A percentile compares a stretch with the other conserved stretches of the same genome.
These are phyloP conservation scores for Begonia peltatifolia DNA, from an alignment of 306 rosid species.

Conservation along the genomic window DNA sequence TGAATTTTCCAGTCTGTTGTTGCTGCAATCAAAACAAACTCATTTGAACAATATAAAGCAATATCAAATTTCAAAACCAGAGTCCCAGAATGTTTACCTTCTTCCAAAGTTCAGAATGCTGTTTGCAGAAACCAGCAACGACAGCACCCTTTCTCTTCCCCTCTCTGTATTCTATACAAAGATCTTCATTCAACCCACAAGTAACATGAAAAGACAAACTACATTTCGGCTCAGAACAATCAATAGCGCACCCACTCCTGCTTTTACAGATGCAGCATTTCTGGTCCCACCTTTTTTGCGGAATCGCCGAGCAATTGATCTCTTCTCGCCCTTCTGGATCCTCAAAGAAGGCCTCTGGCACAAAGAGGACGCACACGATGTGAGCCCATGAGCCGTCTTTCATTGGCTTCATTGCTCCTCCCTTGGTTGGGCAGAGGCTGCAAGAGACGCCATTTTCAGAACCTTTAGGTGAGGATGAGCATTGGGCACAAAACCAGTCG, in stretches of 20 bases:
- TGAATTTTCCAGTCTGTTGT: conserved; percentile 75
- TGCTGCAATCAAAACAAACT: conserved; percentile 41
- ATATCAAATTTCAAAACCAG: background rate
- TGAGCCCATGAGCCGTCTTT: conserved; percentile 56
- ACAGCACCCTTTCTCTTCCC: conserved; percentile 45
- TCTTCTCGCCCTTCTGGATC: conserved; percentile 75
- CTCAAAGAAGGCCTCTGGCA: conserved; percentile 66
- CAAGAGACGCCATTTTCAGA: conserved; percentile 4
- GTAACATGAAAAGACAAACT: conserved; percentile 53
- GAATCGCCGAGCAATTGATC: conserved; percentile 58
- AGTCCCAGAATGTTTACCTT: conserved; percentile 27
- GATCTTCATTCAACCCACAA: conserved; percentile 57
- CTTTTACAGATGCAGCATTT: conserved; percentile 42
- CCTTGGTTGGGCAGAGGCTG: conserved; percentile 42
- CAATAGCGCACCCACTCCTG: conserved; percentile 37
- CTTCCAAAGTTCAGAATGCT: conserved; percentile 47
- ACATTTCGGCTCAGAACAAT: conserved; percentile 63
- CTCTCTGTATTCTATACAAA: conserved; percentile 51
- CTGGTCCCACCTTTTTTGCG: conserved; percentile 39
- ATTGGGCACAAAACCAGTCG: conserved; percentile 61
- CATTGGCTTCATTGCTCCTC: conserved; percentile 56
- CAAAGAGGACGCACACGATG: conserved; percentile 48
- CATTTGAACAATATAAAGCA: conserved; percentile 3
- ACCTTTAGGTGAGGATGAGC: conserved; percentile 11
- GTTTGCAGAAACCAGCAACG: conserved; percentile 75